Conservation (phyloP, 2,329 filamentous ascomycete species). For the Lomentospora prolificans region DNA sequence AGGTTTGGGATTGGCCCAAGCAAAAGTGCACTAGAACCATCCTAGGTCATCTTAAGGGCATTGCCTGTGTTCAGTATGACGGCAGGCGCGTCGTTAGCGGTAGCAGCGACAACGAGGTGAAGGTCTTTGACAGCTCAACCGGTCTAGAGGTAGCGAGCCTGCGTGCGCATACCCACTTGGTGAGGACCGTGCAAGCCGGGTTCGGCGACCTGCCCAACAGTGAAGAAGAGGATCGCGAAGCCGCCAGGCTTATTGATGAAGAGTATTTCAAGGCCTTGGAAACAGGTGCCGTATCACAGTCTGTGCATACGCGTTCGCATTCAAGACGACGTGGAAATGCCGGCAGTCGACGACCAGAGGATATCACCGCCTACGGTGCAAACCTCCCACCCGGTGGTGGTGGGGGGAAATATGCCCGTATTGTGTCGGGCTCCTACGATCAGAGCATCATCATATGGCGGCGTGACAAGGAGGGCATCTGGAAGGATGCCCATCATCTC, state of each 20-base stretch:
- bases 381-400: slow-evolving; percentile 86
- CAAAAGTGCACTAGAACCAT: slow-evolving; percentile 69
- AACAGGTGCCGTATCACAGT: slow-evolving; percentile 35
- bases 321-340: slow-evolving; percentile 46
- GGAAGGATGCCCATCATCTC: slow-evolving; percentile 68
- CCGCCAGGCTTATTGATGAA: slow-evolving; percentile 63
- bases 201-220: slow-evolving; percentile 84
- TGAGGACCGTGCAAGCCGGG: slow-evolving; percentile 88
- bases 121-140: slow-evolving; percentile 82
- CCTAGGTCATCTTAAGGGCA: slow-evolving; percentile 84
- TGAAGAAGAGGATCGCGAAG: slow-evolving; percentile 59
- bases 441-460: slow-evolving; percentile 95
- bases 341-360: slow-evolving; percentile 63
- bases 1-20: slow-evolving; percentile 84
- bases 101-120: slow-evolving; percentile 91
- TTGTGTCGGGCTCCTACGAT: slow-evolving; percentile 94
- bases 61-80: slow-evolving; percentile 96
- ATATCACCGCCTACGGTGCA: slow-evolving; percentile 72
- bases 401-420: slow-evolving; percentile 81
- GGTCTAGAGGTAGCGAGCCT: slow-evolving; percentile 85
- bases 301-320: slow-evolving; percentile 18
- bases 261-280: slow-evolving; percentile 57
- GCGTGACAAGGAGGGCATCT: slow-evolving; percentile 72
- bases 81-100: slow-evolving; percentile 88
- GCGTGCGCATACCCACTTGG: slow-evolving; percentile 70